Evolutionary conservation across 305 asterid species (phyloP).

Genomic region (Solanum hybrid): DNA sequence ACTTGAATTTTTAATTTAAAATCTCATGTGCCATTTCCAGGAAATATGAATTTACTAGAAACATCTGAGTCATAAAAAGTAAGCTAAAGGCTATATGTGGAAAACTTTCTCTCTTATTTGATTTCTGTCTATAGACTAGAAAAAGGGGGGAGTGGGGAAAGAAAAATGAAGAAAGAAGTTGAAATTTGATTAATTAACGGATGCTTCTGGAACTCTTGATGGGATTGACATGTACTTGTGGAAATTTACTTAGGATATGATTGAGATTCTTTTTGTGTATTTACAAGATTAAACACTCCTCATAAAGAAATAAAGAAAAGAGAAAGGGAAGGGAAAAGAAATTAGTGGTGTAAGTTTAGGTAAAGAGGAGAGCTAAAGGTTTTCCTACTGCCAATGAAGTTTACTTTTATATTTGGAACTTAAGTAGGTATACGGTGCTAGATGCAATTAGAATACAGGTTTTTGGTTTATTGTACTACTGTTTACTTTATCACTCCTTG

Average conservation of each 20-base stretch:
- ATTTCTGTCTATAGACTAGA: background rate
- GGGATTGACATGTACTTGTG: background rate
- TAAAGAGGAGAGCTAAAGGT: background rate
- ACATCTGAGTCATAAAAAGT: background rate
- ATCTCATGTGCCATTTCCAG: background rate
- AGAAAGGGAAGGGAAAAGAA: background rate
- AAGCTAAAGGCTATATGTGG: background rate
- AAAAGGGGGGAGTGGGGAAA: background rate
- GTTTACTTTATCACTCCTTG: background rate
- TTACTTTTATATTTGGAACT: background rate
- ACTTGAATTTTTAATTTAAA: background rate
- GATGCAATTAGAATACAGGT: background rate
- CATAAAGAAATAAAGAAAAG: background rate
- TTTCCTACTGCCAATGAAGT: background rate
- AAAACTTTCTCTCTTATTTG: background rate
- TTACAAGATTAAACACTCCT: background rate
- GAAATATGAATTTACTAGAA: background rate
- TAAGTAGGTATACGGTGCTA: background rate
- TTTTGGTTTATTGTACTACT: background rate
- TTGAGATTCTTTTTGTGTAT: background rate
- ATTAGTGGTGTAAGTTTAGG: background rate
- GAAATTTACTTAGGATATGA: background rate
- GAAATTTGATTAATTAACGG: background rate
- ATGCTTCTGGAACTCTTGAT: background rate
- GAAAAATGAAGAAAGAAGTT: background rate